These are phyloP conservation scores for Umbellularia californica DNA, from an alignment of 164 flowering plant genomes.

Conservation along the genomic window DNA sequence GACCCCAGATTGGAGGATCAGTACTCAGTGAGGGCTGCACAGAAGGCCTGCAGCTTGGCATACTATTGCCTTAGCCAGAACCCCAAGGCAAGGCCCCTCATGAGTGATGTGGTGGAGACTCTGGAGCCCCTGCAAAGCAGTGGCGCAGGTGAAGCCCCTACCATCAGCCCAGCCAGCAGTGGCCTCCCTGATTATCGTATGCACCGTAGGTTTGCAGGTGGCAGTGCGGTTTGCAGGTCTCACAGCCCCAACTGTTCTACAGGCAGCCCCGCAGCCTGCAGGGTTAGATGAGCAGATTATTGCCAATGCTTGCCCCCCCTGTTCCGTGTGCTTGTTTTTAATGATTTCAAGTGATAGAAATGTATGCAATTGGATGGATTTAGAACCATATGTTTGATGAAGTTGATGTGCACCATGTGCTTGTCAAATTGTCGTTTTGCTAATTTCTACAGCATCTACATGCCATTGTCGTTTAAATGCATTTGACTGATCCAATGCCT, in stretches of 20 bases:
- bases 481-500: too few species aligned
- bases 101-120: constrained; percentile 97
- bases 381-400: constrained; percentile 1
- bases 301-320: neutral
- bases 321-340: neutral
- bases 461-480: too few species aligned
- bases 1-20: constrained; percentile 87
- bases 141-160: constrained; percentile 32
- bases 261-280: constrained; percentile 66
- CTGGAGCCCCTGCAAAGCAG: constrained; percentile 80
- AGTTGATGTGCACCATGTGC: neutral
- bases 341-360: neutral
- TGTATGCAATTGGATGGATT: neutral
- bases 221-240: constrained; percentile 55
- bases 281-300: constrained; percentile 49
- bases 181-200: constrained; percentile 45
- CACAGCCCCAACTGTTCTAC: constrained; percentile 71
- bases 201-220: constrained; percentile 42
- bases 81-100: constrained; percentile 95
- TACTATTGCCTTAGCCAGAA: constrained; percentile 94
- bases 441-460: neutral
- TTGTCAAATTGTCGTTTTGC: neutral
- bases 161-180: constrained; percentile 27
- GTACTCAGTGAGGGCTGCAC: constrained; percentile 88
- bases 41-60: constrained; percentile 94